phyloP scores from a whole-genome alignment of 805 yeast species.

The Lipomyces yamadae region DNA sequence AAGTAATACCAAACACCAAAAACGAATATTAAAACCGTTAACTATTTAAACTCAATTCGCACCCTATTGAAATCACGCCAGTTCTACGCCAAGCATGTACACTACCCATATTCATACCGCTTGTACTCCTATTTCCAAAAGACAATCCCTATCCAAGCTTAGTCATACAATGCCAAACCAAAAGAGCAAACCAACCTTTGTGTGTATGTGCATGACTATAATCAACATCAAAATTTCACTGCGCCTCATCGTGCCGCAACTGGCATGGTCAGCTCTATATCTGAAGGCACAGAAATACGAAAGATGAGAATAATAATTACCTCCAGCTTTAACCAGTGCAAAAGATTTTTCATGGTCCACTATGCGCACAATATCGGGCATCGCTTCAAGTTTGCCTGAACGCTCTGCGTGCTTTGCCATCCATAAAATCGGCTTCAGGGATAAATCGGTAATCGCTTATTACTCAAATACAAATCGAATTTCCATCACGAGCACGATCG shows the following conservation, averaged over 20 bases:
- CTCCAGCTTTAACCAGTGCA: conserved; percentile 11
- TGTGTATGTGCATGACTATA: not conserved
- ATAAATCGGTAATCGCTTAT: conserved; percentile 3
- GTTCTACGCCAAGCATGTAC: not conserved
- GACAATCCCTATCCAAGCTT: not conserved
- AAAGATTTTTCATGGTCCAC: conserved; percentile 12
- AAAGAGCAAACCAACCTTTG: not conserved
- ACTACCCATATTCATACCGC: not conserved
- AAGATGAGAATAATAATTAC: not conserved
- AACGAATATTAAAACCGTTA: no score
- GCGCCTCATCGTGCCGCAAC: conserved; percentile 1
- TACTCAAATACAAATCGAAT: conserved; percentile 19
- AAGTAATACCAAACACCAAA: no score
- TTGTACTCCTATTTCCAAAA: not conserved
- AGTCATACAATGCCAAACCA: not conserved
- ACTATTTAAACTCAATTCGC: no score
- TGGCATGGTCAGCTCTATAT: not conserved
- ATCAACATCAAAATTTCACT: not conserved
- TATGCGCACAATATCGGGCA: conserved; percentile 15
- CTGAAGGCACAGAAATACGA: no score
- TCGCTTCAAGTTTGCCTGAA: not conserved
- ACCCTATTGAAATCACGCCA: not conserved
- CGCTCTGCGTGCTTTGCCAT: conserved; percentile 18
- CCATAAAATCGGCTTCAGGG: conserved; percentile 22
- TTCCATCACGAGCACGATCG: conserved; percentile 18